Evolutionary conservation across 805 yeast genomes (phyloP), one percentile per base, ranked within the genome.

Genomic region (Metschnikowia dekortorum): DNA sequence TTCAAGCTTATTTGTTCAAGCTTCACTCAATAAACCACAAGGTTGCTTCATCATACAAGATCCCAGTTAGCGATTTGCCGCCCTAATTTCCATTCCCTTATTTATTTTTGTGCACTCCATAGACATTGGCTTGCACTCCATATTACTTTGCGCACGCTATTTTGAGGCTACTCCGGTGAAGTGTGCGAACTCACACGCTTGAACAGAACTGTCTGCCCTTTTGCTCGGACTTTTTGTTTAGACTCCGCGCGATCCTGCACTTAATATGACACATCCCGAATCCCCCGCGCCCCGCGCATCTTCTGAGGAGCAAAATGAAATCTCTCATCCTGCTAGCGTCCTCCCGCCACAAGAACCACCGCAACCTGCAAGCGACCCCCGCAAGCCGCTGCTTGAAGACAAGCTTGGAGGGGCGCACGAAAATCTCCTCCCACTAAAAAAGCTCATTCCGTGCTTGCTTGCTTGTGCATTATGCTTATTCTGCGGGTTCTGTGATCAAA

Each of bases 401-500:
- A 61, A 60, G 44, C 53, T 73, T 18, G 76, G 75, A 0, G 72
- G 74, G 51, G 71, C 74, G 7, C 80, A 77, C 53, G 57, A 68
- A 42, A 73, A 75, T 53, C 52, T 72, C 3, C 61, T 76, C 31
- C 76, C 79, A 9, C 56, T 58, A 2, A 69, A 61, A 47, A 65
- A 68, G 47, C 62, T 77, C 39, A 45, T 77, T 1, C 54, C 71
- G 1, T 71, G 76, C 41, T 61, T 76, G 31, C 49, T 59, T 10
- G 66, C 74, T 2, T 58, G 75, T 47, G 65, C 78, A 1, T 39
- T 71, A 38, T 79, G 78, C 6, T 57, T 66, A 33, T 60, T 75
- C 44, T 65, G 71, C 2, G 66, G 78, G 2, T 78, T 78, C 61
- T 66, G 78, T 11, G 84, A 79, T 61, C 81, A 76, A 53, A 73